A percentile compares a stretch with the other conserved stretches of the same genome.
Conservation (phyloP, 2,329 filamentous ascomycete species). For the Arthrinium phaeospermum region DNA sequence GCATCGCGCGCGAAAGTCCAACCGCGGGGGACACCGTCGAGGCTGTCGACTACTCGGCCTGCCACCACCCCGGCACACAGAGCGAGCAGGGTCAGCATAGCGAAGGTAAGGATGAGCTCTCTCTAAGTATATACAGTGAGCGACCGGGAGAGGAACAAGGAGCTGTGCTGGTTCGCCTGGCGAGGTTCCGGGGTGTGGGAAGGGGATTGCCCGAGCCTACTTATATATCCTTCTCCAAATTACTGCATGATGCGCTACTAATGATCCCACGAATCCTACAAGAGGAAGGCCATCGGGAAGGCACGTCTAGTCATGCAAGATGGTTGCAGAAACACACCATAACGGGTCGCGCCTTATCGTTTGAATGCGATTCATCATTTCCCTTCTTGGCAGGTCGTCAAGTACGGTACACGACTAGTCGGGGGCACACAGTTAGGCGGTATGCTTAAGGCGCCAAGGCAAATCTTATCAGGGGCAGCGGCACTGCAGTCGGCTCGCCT, state of each 20-base stretch:
- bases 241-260: background rate
- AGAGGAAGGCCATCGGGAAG: background rate
- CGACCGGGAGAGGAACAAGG: background rate
- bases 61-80: conserved; percentile 2
- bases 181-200: background rate
- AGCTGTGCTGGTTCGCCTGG: background rate
- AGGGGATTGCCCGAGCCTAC: background rate
- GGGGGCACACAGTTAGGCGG: background rate
- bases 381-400: conserved; percentile 9
- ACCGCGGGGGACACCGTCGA: conserved; percentile 43
- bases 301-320: background rate
- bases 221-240: conserved; percentile 5
- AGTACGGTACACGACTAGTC: background rate
- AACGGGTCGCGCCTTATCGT: background rate
- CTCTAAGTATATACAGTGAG: background rate
- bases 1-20: conserved; percentile 46
- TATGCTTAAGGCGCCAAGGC: background rate
- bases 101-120: background rate
- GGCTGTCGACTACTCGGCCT: conserved; percentile 40
- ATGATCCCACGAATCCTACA: conserved; percentile 1
- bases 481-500: background rate
- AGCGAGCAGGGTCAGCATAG: conserved; percentile 2
- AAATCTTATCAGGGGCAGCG: background rate
- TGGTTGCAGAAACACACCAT: background rate
- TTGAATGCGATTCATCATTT: background rate